phyloP scores from a whole-genome alignment of 2,329 filamentous ascomycete genomes.

The Monilinia fructicola region DNA sequence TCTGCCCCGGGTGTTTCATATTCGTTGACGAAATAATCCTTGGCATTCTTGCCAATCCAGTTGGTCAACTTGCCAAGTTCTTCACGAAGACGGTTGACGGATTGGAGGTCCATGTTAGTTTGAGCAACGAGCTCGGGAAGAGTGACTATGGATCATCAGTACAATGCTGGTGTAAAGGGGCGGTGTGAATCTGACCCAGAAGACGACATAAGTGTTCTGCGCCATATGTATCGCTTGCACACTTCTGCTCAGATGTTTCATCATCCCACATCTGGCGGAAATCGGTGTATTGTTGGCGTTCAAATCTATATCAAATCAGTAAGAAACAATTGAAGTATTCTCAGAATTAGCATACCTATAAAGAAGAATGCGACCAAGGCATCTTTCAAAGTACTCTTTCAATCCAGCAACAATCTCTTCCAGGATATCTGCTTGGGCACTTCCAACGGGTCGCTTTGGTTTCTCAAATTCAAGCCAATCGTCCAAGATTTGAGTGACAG shows the following conservation, averaged over 20 bases:
- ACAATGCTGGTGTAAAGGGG: constrained; percentile 24
- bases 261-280: constrained; percentile 69
- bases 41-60: constrained; percentile 73
- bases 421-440: constrained; percentile 77
- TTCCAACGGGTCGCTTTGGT: constrained; percentile 62
- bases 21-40: constrained; percentile 72
- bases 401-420: constrained; percentile 86
- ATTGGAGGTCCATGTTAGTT: constrained; percentile 96
- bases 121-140: constrained; percentile 93
- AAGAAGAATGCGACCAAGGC: constrained; percentile 81
- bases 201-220: constrained; percentile 88
- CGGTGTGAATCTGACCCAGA: constrained; percentile 62
- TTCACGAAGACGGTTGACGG: constrained; percentile 82
- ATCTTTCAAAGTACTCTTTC: constrained; percentile 91
- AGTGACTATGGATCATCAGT: constrained; percentile 64
- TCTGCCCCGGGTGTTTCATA: constrained; percentile 73
- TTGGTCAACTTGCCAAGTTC: constrained; percentile 83
- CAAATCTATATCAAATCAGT: constrained; percentile 60
- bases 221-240: constrained; percentile 80
- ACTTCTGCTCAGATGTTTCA: constrained; percentile 64
- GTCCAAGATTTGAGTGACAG: constrained; percentile 75
- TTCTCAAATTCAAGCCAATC: constrained; percentile 75
- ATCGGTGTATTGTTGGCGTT: constrained; percentile 83
- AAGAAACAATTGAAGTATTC: not conserved
- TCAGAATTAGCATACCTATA: constrained; percentile 58